Conservation (phyloP, 768 basidiomycete genomes). For the Psilocybe cyanescens region DNA sequence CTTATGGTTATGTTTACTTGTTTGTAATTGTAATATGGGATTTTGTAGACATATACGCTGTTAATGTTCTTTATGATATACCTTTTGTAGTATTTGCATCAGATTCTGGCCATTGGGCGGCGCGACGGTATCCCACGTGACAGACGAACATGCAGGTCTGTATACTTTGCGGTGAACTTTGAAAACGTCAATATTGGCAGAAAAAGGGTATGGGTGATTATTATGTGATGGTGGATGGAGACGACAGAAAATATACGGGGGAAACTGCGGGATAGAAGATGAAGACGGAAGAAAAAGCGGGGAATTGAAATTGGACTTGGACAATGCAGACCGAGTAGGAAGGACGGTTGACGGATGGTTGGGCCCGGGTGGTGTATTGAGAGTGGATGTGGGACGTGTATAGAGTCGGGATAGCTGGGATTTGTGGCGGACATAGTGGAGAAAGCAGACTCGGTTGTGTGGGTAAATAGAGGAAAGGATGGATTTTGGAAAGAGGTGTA, state of each 20-base stretch:
- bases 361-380: too few relatives aligned
- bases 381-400: neutral
- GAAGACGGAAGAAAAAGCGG: neutral
- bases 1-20: neutral
- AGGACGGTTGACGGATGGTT: too few relatives aligned
- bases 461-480: constrained; percentile 24
- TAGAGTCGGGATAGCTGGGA: neutral
- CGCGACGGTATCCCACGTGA: constrained; percentile 13
- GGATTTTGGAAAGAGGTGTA: constrained; percentile 1
- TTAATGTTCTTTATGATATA: neutral
- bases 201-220: constrained; percentile 14
- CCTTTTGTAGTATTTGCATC: neutral
- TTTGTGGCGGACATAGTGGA: neutral
- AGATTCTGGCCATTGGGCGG: neutral
- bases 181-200: constrained; percentile 22
- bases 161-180: constrained; percentile 12
- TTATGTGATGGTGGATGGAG: neutral
- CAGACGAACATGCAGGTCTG: constrained; percentile 6
- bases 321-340: too few relatives aligned
- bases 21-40: constrained; percentile 5
- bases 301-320: too few relatives aligned
- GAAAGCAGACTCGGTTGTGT: neutral
- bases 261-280: too few relatives aligned
- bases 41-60: neutral
- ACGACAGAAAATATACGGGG: neutral